These are phyloP conservation scores for Claviceps arundinis DNA, from an alignment of 2,329 filamentous ascomycete species.

Conservation along the genomic window DNA sequence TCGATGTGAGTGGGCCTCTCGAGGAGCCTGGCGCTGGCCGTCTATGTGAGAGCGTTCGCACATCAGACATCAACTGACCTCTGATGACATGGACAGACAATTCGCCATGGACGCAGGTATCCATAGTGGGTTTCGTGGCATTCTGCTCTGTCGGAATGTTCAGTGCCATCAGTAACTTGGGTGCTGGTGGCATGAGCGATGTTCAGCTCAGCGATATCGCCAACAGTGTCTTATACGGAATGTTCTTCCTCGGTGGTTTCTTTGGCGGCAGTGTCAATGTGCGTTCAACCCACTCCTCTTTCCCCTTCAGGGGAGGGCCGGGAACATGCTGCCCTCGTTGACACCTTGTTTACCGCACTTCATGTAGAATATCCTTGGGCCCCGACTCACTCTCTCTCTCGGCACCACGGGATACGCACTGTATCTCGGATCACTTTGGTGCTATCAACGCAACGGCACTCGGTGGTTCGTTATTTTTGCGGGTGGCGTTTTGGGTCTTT, in stretches of 20 bases:
- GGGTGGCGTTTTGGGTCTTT: constrained; percentile 61
- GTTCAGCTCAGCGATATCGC: constrained; percentile 20
- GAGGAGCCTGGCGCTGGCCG: neutral
- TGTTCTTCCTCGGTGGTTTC: constrained; percentile 5
- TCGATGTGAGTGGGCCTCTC: constrained; percentile 1
- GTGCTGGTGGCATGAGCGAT: constrained; percentile 32
- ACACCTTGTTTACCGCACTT: neutral
- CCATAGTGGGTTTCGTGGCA: constrained; percentile 12
- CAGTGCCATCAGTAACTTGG: constrained; percentile 49
- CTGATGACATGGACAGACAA: neutral
- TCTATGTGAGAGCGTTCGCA: neutral
- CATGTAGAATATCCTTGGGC: constrained; percentile 2
- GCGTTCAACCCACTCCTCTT: neutral
- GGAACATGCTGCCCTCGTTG: neutral
- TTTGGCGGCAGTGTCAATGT: constrained; percentile 6
- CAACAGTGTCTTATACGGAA: constrained; percentile 29
- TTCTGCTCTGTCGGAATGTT: constrained; percentile 41
- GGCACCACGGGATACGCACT: constrained; percentile 4
- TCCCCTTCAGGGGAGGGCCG: neutral
- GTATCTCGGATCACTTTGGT: constrained; percentile 6
- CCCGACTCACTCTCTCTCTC: constrained; percentile 3
- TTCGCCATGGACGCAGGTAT: constrained; percentile 9
- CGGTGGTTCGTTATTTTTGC: constrained; percentile 39
- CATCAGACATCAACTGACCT: neutral
- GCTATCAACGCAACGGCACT: constrained; percentile 4